Evolutionary conservation across 164 flowering plant genomes (phyloP).

Genomic region (Vitis labrusca): DNA sequence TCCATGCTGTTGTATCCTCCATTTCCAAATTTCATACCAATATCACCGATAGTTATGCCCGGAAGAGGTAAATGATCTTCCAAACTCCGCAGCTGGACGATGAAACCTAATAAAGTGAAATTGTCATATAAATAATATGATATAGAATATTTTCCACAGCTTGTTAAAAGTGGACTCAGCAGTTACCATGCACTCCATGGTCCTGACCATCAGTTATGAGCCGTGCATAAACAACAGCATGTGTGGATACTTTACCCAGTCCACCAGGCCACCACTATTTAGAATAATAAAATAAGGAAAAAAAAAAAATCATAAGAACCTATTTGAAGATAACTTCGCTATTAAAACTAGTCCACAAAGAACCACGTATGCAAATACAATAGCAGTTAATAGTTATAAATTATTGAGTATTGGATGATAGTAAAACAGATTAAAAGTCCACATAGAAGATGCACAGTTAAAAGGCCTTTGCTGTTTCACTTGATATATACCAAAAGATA

Average conservation of each 20-base stretch:
- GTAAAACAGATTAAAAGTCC: background rate
- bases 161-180: background rate
- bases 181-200: constrained; percentile 84
- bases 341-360: background rate
- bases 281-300: constrained; percentile 10
- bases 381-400: too few relatives aligned
- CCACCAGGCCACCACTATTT: constrained; percentile 99
- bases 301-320: constrained; percentile 6
- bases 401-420: too few relatives aligned
- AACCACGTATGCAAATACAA: too few relatives aligned
- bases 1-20: constrained; percentile 97
- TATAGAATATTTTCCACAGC: background rate
- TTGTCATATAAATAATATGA: background rate
- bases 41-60: constrained; percentile 91
- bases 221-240: constrained; percentile 90
- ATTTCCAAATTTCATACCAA: constrained; percentile 97
- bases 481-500: background rate
- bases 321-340: background rate
- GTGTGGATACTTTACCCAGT: constrained; percentile 90
- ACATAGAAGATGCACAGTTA: background rate
- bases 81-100: constrained; percentile 89
- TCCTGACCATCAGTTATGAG: constrained; percentile 70
- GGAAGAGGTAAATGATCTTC: constrained; percentile 92
- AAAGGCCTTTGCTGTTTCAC: background rate
- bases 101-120: constrained; percentile 57